Evolutionary conservation across 2,329 filamentous ascomycete genomes (phyloP).

Genomic region (Blastomyces gilchristii): DNA sequence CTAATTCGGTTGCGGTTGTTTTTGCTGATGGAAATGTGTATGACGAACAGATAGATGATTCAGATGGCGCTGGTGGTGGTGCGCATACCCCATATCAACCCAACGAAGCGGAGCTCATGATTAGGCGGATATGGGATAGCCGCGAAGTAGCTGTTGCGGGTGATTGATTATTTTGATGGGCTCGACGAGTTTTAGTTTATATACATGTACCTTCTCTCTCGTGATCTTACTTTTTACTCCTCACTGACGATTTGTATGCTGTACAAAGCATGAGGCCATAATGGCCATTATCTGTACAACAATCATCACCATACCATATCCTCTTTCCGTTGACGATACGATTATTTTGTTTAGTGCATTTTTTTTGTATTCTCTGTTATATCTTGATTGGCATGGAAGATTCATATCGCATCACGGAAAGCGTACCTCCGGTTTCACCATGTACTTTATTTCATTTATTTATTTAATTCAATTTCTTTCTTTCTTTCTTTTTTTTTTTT

Average conservation of each 20-base stretch:
- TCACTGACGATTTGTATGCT: background rate
- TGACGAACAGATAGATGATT: constrained; percentile 9
- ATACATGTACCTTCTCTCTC: background rate
- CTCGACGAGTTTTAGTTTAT: background rate
- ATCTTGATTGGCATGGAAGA: background rate
- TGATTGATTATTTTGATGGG: constrained; percentile 9
- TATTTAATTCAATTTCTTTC: background rate
- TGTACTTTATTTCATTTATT: background rate
- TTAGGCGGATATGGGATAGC: constrained; percentile 37
- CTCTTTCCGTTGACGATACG: background rate
- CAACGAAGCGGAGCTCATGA: constrained; percentile 30
- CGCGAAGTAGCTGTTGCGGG: constrained; percentile 31
- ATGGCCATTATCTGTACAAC: background rate
- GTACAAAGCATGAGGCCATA: background rate
- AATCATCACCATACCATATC: background rate
- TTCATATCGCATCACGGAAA: background rate
- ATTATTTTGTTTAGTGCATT: background rate
- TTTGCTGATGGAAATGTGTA: constrained; percentile 10
- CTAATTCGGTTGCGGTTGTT: constrained; percentile 26
- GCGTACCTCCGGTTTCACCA: background rate
- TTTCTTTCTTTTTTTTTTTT: background rate
- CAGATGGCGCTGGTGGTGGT: background rate
- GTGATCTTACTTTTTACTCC: background rate
- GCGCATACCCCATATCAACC: constrained; percentile 16
- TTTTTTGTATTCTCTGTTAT: background rate